Evolutionary conservation across 805 yeast genomes (phyloP).

Genomic region (Lachancea meyersii): DNA sequence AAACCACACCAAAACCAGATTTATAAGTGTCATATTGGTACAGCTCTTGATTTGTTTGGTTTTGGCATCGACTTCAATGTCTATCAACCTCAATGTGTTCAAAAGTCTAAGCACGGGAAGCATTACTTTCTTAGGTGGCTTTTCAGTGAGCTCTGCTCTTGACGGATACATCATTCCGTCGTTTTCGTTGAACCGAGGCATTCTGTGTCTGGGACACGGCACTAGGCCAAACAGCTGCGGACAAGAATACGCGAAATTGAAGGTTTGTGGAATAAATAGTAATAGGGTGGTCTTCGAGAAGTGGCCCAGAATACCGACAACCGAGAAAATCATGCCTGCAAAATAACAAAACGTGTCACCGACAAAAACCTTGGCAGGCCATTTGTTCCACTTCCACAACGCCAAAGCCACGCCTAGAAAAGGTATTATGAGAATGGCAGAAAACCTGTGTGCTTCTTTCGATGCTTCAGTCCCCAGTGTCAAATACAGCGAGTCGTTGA

Average conservation of each 20-base stretch:
- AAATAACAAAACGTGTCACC: slow-evolving; percentile 98
- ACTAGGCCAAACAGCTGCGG: slow-evolving; percentile 85
- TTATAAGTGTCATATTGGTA: slow-evolving; percentile 84
- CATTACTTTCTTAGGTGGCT: slow-evolving; percentile 32
- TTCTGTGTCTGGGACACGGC: slow-evolving; percentile 92
- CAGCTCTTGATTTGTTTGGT: slow-evolving; percentile 37
- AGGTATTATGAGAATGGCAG: slow-evolving; percentile 75
- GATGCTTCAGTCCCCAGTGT: slow-evolving; percentile 50
- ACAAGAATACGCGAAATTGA: slow-evolving; percentile 83
- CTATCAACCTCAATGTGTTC: slow-evolving; percentile 41
- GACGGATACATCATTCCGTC: slow-evolving; percentile 78
- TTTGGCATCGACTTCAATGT: slow-evolving; percentile 39
- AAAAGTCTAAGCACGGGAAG: slow-evolving; percentile 38
- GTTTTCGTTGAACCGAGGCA: slow-evolving; percentile 66
- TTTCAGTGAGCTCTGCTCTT: slow-evolving; percentile 39
- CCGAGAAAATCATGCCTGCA: slow-evolving; percentile 98
- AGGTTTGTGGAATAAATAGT: slow-evolving; percentile 83
- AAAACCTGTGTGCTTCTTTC: slow-evolving; percentile 73
- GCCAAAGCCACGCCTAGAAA: slow-evolving; percentile 80
- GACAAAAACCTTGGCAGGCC: slow-evolving; percentile 88
- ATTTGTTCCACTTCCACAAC: slow-evolving; percentile 74
- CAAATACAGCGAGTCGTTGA: slow-evolving; percentile 73
- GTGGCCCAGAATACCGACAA: slow-evolving; percentile 93
- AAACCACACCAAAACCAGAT: slow-evolving; percentile 71
- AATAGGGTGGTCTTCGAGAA: slow-evolving; percentile 86